Conservation (phyloP, 2,329 filamentous ascomycete genomes). For the Fusarium coicis region DNA sequence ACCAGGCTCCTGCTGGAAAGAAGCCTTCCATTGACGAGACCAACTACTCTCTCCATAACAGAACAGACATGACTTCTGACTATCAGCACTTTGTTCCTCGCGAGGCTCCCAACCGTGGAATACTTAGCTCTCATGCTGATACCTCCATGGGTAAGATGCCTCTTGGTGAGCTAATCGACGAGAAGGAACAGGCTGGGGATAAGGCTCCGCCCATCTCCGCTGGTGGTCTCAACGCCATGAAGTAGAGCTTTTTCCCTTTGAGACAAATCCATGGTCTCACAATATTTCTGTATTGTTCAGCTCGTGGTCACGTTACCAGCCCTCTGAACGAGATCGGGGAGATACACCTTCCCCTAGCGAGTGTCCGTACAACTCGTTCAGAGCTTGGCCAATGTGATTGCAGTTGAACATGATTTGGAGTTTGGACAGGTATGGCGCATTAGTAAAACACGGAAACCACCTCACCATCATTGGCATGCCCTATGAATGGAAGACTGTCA, state of each 20-base stretch:
- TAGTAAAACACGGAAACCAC: background rate
- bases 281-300: background rate
- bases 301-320: too few relatives aligned
- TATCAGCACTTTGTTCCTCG: conserved; percentile 5
- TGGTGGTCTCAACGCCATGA: conserved; percentile 8
- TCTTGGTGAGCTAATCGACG: background rate
- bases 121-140: background rate
- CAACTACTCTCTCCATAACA: conserved; percentile 19
- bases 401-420: background rate
- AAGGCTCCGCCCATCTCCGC: background rate
- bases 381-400: rapidly evolving
- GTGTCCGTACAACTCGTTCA: rapidly evolving
- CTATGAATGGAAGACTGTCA: too few relatives aligned
- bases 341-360: rapidly evolving
- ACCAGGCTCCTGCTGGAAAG: background rate
- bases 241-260: rapidly evolving
- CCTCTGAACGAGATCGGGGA: too few relatives aligned
- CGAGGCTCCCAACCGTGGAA: background rate
- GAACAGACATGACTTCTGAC: background rate
- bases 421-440: background rate
- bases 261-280: rapidly evolving
- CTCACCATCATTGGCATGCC: too few relatives aligned
- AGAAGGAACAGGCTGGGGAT: conserved; percentile 5
- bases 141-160: background rate
- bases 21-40: conserved; percentile 6